Conservation (phyloP, 2,329 filamentous ascomycete genomes). For the Hymenoscyphus fructigenus region DNA sequence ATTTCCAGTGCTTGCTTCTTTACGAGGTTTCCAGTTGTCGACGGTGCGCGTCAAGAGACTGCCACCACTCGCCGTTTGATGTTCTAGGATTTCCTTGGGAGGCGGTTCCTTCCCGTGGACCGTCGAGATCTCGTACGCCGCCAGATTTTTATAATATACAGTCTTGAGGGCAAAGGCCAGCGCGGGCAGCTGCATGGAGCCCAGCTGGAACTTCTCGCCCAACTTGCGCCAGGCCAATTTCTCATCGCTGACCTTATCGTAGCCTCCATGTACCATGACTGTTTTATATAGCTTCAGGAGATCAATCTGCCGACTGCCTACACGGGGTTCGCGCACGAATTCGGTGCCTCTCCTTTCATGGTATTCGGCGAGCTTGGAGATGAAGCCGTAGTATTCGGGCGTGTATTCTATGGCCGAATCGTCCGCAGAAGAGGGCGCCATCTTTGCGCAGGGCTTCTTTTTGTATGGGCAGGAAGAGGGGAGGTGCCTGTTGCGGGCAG, state of each 20-base stretch:
- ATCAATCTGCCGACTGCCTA: slow-evolving; percentile 74
- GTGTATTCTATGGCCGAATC: slow-evolving; percentile 42
- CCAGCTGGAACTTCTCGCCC: slow-evolving; percentile 70
- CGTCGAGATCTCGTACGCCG: slow-evolving; percentile 80
- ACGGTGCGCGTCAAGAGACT: slow-evolving; percentile 74
- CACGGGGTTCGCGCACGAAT: slow-evolving; percentile 78
- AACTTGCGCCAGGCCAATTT: slow-evolving; percentile 85
- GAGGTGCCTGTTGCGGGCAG: background rate
- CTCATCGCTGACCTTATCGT: slow-evolving; percentile 79
- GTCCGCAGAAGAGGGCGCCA: slow-evolving; percentile 28
- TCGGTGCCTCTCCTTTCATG: slow-evolving; percentile 76
- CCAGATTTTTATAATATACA: slow-evolving; percentile 85
- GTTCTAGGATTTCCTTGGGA: slow-evolving; percentile 83
- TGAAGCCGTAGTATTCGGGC: slow-evolving; percentile 76
- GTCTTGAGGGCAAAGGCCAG: slow-evolving; percentile 84
- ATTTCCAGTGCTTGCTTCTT: slow-evolving; percentile 46
- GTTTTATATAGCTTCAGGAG: slow-evolving; percentile 76
- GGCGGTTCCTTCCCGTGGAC: slow-evolving; percentile 79
- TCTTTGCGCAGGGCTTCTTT: slow-evolving; percentile 14
- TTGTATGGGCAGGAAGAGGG: background rate
- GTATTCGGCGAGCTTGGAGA: slow-evolving; percentile 69
- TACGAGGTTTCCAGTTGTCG: slow-evolving; percentile 65
- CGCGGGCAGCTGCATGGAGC: slow-evolving; percentile 73
- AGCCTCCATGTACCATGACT: slow-evolving; percentile 76
- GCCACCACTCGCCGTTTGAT: slow-evolving; percentile 73